Base-by-base conservation (phyloP, 768 basidiomycete species). In the Russula vinacea region DNA sequence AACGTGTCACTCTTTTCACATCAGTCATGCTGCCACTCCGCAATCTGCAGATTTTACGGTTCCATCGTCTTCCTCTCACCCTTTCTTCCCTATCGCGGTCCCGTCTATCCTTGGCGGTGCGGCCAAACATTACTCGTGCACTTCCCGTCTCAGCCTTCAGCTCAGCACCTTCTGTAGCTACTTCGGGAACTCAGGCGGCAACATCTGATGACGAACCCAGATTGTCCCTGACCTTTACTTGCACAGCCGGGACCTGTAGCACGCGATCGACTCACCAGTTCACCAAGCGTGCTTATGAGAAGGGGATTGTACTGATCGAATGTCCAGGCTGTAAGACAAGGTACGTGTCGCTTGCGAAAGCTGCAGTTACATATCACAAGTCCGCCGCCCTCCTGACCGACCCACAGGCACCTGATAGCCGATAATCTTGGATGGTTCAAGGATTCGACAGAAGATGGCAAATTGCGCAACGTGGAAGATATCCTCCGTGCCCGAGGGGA, bases 341-440 rank as follows among this genome's bases (percentile, higher is more conserved):
- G 90, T 93, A 72, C 58, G 86, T 75, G 13, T 53, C 29, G 50
- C 58, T 44, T 32, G 17, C n/a, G 14, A 40, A 39, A 7, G 26
- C 29, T 6, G 19, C 42, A 35, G n/a, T n/a, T 32, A 51, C 37
- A 52, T 16, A 60, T 51, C 16, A 44, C 40, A 29, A n/a, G 33
- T 16, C 19, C 24, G 44, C 53, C 33, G 26, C n/a, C 32, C 47
- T 60, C 37, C 51, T 44, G 14, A 29, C 49, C 19, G 29, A 26
- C 22, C 16, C 32, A 26, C 65, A 92, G 90, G 35, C 90, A 92
- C 74, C 76, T 94, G 11, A 92, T 94, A 68, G 94, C 94, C 5
- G 94, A 96, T 71, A 87, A 96, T 70, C 76, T 96, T 14, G 90
- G 89, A 1, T 96, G 94, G 94, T 96, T 96, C 78, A 87, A 91